Base-by-base conservation (phyloP, 2,329 filamentous ascomycete species). In the Achaetomium macrosporum region DNA sequence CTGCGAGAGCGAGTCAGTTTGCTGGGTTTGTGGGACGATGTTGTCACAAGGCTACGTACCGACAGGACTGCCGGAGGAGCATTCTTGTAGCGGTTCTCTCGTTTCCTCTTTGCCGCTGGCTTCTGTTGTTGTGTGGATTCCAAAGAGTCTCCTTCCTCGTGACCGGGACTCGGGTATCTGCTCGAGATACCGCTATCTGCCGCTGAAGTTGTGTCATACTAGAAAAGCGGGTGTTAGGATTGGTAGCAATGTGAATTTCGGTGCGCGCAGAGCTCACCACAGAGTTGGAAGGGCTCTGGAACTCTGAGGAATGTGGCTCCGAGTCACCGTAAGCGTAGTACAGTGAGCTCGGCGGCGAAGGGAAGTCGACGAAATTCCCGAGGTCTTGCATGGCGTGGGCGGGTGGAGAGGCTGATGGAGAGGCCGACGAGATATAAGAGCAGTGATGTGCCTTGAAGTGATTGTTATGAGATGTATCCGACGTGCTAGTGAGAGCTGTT, bases 11-110 rank as follows among this genome's bases (percentile, higher is more conserved):
- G 12, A 17, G 52, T 53, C 15, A 48, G 47, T 20, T 6, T 49
- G 25, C 30, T 15, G 11, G 42, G 29, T 35, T 30, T 36, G 29
- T 11, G 20, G 16, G 13, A 25, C 8, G 17, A 11, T 13, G 19
- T 44, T 20, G 42, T 31, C 33, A 29, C 30, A 33, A 25, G 39
- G 47, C 43, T 37, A 59, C 74, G 65, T 69, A 77, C 75, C 52
- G 71, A 74, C 51, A 77, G 65, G 12, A 77, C 75, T 5, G 73
- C 73, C 0, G 74, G 73, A 1, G 75, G 73, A 1, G 75, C 75
- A 51, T 78, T 76, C 62, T 77, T 76, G 59, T 79, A 78, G 45
- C 76, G 68, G 63, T 77, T 78, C 58, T 77, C 74, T 19, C 75
- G 69, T 61, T 75, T 77, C 50, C 74, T 68, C 64, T 77, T 77